Conservation (phyloP, 2,329 filamentous ascomycete species). For the Colletotrichum lindemuthianum region DNA sequence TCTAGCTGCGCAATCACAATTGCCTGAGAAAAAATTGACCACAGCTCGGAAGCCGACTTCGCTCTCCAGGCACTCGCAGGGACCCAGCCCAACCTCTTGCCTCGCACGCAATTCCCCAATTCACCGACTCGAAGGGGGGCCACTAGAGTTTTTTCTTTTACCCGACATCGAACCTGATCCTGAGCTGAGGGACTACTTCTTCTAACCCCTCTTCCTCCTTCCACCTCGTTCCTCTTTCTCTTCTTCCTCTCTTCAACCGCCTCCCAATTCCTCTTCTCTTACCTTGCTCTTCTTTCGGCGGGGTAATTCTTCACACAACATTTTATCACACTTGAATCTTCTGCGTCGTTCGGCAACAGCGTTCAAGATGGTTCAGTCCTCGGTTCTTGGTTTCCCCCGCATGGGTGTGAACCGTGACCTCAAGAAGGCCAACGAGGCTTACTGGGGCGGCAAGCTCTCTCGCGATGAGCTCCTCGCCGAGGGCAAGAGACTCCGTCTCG, state of each 20-base stretch:
- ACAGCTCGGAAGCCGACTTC: conserved; percentile 28
- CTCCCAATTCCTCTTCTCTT: conserved; percentile 21
- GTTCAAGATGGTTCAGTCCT: conserved; percentile 69
- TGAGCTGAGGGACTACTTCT: conserved; percentile 28
- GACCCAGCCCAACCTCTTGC: conserved; percentile 31
- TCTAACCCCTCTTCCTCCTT: conserved; percentile 30
- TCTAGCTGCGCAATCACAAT: neutral
- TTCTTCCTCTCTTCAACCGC: conserved; percentile 18
- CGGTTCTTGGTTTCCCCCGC: conserved; percentile 97
- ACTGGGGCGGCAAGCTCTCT: conserved; percentile 94
- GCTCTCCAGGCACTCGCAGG: conserved; percentile 27
- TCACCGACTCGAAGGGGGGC: conserved; percentile 27
- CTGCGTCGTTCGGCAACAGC: conserved; percentile 43
- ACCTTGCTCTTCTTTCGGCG: conserved; percentile 29
- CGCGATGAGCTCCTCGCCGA: conserved; percentile 90
- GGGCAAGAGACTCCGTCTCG: conserved; percentile 95
- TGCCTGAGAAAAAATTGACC: conserved; percentile 8
- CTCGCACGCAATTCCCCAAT: conserved; percentile 35
- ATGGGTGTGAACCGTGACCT: conserved; percentile 99
- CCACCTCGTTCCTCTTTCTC: neutral
- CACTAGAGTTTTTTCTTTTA: conserved; percentile 35
- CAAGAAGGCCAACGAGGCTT: conserved; percentile 99
- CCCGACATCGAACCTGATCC: neutral
- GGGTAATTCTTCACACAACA: conserved; percentile 23
- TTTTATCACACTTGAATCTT: conserved; percentile 26